A percentile compares a stretch with the other conserved stretches of the same genome.
phyloP scores from a whole-genome alignment of 1,284 basidiomycete species.

The Paramarasmius palmivorus region DNA sequence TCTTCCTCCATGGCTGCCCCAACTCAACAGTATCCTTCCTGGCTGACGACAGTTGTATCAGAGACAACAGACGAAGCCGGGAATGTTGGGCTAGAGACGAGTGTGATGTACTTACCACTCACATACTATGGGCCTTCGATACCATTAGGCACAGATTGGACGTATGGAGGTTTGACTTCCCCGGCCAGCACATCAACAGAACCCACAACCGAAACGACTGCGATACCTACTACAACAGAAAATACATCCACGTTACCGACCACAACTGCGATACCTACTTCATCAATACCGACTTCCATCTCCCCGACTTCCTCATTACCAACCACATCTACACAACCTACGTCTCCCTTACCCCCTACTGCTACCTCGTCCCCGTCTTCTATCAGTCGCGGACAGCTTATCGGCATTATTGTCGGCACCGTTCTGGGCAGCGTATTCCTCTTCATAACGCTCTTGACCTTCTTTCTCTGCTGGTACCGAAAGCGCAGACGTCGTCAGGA shows the following conservation, averaged over 20 bases:
- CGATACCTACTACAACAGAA: conserved; percentile 15
- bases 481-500: conserved; percentile 33
- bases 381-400: conserved; percentile 40
- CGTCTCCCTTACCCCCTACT: conserved; percentile 23
- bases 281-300: conserved; percentile 15
- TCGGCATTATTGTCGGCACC: conserved; percentile 49
- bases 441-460: conserved; percentile 48
- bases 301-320: conserved; percentile 19
- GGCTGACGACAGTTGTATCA: conserved; percentile 57
- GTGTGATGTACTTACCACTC: conserved; percentile 57
- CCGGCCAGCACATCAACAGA: conserved; percentile 34
- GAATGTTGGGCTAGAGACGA: conserved; percentile 48
- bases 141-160: conserved; percentile 38
- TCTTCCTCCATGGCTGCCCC: conserved; percentile 50
- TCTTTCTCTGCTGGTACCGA: conserved; percentile 50
- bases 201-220: conserved; percentile 16
- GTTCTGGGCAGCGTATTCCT: conserved; percentile 56
- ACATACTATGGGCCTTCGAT: conserved; percentile 67
- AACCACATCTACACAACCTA: conserved; percentile 11
- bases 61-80: conserved; percentile 52
- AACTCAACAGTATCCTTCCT: conserved; percentile 62
- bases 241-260: conserved; percentile 18
- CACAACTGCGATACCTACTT: conserved; percentile 15
- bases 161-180: conserved; percentile 50
- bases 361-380: conserved; percentile 17